Evolutionary conservation across 306 rosid genomes (phyloP), one percentile per base, ranked within the genome.

Genomic region (Pterocarpus santalinus): DNA sequence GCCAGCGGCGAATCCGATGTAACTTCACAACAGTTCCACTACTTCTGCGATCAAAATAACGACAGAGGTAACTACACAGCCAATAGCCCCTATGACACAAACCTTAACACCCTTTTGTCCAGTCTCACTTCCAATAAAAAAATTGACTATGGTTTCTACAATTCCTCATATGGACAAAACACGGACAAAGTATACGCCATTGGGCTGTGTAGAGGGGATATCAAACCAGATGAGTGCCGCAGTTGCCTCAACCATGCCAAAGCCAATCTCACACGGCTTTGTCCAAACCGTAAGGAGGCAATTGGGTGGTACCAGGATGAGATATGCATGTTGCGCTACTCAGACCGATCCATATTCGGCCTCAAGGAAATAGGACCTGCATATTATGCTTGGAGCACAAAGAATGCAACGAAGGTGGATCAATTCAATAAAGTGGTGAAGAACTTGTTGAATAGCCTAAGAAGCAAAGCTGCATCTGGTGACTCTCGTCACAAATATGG

Each of bases 241-340:
- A 16, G 62, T 15, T 90, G 94, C 65, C 84, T 88, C 58, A 28
- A 36, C 8, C 72, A 72, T 22, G 70, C 90, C 1, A 53, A 2
- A n/a, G 34, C 16, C 11, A 66, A n/a, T 49, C 85, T 88, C 56
- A 46, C 67, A 2, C 10, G 38, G 51, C 30, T 8, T 10, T 89
- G 90, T 68, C 85, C 87, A 3, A 43, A 75, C 60, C 84, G 71
- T 58, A 89, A 83, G 32, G 88, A 84, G 65, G 91, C 90, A 14
- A 39, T 82, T 10, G 79, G 78, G 4, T 72, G 90, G 89, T 62
- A 56, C 55, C 82, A 79, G 3, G 5, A 35, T n/a, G 81, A 77
- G 44, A 53, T 15, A 1, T 89, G 90, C 58, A 80, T 58, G 83
- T 36, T 89, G 5, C 83, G 74, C 12, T 89, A 80, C 81, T 81